Evolutionary conservation across 495 filamentous ascomycete genomes (phyloP).

Genomic region (Aspergillus ellipticus): DNA sequence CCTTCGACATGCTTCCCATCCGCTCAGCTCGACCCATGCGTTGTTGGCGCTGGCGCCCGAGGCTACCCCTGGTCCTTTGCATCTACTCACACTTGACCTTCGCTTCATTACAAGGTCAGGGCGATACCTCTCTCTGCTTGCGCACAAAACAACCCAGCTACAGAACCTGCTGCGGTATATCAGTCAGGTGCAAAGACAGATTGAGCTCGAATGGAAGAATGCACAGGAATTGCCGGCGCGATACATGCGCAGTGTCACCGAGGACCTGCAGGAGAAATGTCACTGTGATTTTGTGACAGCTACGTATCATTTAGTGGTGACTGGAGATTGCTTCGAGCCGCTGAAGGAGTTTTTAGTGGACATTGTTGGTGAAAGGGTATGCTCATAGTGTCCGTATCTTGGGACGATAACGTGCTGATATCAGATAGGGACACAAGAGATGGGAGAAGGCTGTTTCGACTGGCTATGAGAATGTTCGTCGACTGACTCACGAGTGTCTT

Average conservation of each 20-base stretch:
- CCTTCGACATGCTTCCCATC: slow-evolving; percentile 64
- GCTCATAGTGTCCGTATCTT: slow-evolving; percentile 8
- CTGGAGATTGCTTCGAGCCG: slow-evolving; percentile 71
- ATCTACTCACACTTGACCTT: slow-evolving; percentile 75
- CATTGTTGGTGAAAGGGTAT: slow-evolving; percentile 76
- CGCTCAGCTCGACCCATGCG: slow-evolving; percentile 70
- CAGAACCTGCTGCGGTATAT: slow-evolving; percentile 84
- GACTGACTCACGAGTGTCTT: slow-evolving; percentile 78
- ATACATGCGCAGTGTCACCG: slow-evolving; percentile 72
- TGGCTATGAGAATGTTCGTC: slow-evolving; percentile 73
- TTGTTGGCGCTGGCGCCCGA: slow-evolving; percentile 63
- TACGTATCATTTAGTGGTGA: slow-evolving; percentile 80
- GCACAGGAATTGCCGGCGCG: slow-evolving; percentile 73
- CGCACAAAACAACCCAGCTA: slow-evolving; percentile 80
- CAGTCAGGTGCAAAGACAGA: slow-evolving; percentile 67
- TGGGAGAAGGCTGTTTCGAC: slow-evolving; percentile 84
- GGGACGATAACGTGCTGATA: slow-evolving; percentile 14
- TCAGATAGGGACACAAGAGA: slow-evolving; percentile 75
- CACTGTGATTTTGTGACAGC: slow-evolving; percentile 67
- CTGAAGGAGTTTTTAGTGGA: slow-evolving; percentile 89
- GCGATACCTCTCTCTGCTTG: slow-evolving; percentile 73
- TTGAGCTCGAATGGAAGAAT: slow-evolving; percentile 75
- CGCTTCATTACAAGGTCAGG: slow-evolving; percentile 77
- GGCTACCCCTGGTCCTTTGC: slow-evolving; percentile 32
- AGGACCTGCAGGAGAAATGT: slow-evolving; percentile 55